phyloP scores from a whole-genome alignment of 345 rosid genomes.

The Rhodamnia argentea region DNA sequence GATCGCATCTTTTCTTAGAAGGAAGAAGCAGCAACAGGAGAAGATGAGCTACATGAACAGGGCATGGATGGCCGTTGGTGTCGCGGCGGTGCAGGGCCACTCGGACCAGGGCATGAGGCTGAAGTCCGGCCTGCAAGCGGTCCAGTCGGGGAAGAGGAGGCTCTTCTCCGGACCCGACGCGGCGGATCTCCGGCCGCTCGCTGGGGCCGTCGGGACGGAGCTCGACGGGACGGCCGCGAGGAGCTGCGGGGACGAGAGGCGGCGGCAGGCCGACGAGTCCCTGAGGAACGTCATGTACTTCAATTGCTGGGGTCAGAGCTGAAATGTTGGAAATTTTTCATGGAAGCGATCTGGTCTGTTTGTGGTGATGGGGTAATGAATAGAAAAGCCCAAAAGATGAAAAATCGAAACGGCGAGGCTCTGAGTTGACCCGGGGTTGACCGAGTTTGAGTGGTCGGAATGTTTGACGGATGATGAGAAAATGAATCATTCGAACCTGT shows the following conservation, averaged over 20 bases:
- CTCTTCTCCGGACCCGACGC: constrained; percentile 16
- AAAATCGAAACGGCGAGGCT: not conserved
- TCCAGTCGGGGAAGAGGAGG: constrained; percentile 35
- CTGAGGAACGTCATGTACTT: constrained; percentile 76
- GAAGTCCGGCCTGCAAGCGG: constrained; percentile 34
- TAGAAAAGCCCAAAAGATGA: not conserved
- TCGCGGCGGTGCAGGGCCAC: constrained; percentile 57
- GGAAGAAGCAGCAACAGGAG: not conserved
- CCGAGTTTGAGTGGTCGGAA: not conserved
- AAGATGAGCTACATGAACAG: constrained; percentile 46
- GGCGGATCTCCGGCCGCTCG: constrained; percentile 47
- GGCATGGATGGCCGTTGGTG: constrained; percentile 68
- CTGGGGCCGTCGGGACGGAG: constrained; percentile 30
- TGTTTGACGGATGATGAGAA: not conserved
- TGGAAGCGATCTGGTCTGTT: not conserved
- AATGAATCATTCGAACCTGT: not conserved
- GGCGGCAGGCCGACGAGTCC: constrained; percentile 50
- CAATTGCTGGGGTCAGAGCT: constrained; percentile 85
- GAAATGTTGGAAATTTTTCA: not conserved
- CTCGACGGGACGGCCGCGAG: constrained; percentile 9
- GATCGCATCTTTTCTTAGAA: not conserved
- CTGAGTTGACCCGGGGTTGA: not conserved
- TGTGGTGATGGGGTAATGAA: not conserved
- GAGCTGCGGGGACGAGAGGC: constrained; percentile 3
- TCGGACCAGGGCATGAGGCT: constrained; percentile 45